phyloP scores from a whole-genome alignment of 768 basidiomycete genomes.

The Sarcodon sp. region DNA sequence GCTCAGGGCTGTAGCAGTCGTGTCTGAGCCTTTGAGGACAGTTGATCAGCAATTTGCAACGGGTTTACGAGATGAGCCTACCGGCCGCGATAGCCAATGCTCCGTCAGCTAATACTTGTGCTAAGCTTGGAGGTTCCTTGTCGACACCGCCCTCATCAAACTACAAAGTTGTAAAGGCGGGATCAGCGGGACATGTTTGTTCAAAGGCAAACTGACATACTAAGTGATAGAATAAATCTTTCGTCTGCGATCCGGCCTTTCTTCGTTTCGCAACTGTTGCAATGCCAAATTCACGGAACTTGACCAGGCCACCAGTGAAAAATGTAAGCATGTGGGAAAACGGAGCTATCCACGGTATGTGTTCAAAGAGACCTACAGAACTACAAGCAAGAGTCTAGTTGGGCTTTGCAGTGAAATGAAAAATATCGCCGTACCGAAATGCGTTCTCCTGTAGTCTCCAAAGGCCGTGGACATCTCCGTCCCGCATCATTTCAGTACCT shows the following conservation, averaged over 20 bases:
- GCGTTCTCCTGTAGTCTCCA: conserved; percentile 16
- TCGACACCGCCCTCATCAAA: conserved; percentile 16
- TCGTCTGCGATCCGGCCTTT: background rate
- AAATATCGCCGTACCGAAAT: conserved; percentile 13
- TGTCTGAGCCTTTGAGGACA: conserved; percentile 27
- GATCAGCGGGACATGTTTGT: background rate
- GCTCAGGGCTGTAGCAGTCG: conserved; percentile 26
- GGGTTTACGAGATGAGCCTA: background rate
- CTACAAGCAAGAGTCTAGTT: background rate
- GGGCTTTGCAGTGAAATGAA: background rate
- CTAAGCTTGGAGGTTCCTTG: conserved; percentile 13
- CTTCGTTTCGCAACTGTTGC: too few species aligned
- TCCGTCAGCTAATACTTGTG: conserved; percentile 21
- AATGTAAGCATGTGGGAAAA: conserved; percentile 6
- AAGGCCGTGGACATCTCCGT: conserved; percentile 20
- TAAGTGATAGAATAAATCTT: conserved; percentile 28
- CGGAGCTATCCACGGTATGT: conserved; percentile 6
- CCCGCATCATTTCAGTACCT: conserved; percentile 22
- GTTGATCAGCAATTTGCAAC: background rate
- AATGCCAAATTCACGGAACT: too few species aligned
- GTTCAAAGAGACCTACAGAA: background rate
- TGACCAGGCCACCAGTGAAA: background rate
- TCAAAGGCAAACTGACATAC: conserved; percentile 11
- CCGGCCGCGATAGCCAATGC: conserved; percentile 23
- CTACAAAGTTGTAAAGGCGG: conserved; percentile 1